These are phyloP conservation scores for Entrophospora sp. DNA, from an alignment of 192 early-diverging fungal genomes.

Conservation along the genomic window DNA sequence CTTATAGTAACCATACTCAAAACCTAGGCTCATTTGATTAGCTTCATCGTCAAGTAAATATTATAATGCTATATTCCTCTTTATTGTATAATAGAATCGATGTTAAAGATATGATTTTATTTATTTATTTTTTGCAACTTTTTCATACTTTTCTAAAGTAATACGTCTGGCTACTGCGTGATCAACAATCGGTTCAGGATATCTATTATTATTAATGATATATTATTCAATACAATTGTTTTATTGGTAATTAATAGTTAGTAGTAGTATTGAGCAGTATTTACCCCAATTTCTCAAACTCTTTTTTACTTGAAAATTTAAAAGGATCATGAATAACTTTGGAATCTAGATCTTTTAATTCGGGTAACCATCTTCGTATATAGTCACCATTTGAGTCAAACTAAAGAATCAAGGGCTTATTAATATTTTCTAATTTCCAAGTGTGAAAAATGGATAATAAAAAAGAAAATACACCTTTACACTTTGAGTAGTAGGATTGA, in stretches of 20 bases:
- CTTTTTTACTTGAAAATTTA: conserved; percentile 24
- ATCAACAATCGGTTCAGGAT: conserved; percentile 58
- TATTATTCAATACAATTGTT: not conserved
- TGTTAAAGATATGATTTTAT: too few species aligned
- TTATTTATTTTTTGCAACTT: too few species aligned
- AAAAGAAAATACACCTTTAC: conserved; percentile 11
- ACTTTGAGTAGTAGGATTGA: conserved; percentile 44
- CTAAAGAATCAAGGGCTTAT: not conserved
- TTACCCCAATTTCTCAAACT: conserved; percentile 40
- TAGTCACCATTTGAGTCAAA: conserved; percentile 52
- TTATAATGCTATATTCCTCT: too few species aligned
- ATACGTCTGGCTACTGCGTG: conserved; percentile 46
- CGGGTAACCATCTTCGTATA: conserved; percentile 55
- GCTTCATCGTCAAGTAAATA: too few species aligned
- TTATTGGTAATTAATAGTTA: not conserved
- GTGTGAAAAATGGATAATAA: not conserved
- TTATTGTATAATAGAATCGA: too few species aligned
- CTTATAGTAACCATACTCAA: too few species aligned
- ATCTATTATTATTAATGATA: conserved; percentile 24
- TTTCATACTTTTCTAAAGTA: conserved; percentile 41
- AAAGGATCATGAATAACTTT: conserved; percentile 50
- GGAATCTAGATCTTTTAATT: conserved; percentile 36
- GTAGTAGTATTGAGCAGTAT: not conserved
- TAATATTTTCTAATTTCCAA: not conserved
- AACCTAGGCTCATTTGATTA: too few species aligned